phyloP scores from a whole-genome alignment of 371 early-diverging fungal genomes.

The Actinomucor elegans region DNA sequence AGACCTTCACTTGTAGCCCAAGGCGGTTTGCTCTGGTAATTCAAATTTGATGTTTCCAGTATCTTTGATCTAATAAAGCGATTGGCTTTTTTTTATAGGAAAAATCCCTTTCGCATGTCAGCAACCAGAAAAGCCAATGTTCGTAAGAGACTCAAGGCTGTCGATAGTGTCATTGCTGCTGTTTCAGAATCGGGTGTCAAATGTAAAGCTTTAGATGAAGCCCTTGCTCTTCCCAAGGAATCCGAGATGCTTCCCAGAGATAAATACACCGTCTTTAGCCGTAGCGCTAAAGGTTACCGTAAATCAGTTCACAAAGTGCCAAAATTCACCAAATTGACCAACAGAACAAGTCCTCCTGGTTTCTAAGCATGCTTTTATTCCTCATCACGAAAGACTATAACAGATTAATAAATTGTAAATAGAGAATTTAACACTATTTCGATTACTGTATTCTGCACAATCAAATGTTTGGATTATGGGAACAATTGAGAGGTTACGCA shows the following conservation, averaged over 20 bases:
- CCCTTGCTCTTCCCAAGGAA: constrained; percentile 78
- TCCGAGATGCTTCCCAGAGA: constrained; percentile 84
- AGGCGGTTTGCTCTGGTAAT: constrained; percentile 73
- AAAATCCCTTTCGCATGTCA: constrained; percentile 83
- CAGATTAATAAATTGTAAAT: not conserved
- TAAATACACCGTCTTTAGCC: constrained; percentile 93
- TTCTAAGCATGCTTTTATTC: constrained; percentile 47
- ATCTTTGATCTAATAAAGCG: no score
- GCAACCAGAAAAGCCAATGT: constrained; percentile 92
- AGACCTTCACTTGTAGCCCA: constrained; percentile 64
- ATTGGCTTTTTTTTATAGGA: constrained; percentile 53
- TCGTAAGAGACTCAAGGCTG: constrained; percentile 87
- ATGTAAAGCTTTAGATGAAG: constrained; percentile 81
- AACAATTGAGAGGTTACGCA: no score
- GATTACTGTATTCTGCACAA: no score
- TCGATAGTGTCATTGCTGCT: constrained; percentile 86
- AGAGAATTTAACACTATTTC: no score
- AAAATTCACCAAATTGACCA: constrained; percentile 89
- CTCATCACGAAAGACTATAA: not conserved
- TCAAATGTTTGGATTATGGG: no score
- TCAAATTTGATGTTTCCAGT: not conserved
- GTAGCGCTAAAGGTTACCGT: constrained; percentile 77
- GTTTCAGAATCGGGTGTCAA: constrained; percentile 86
- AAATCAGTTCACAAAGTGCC: constrained; percentile 96
- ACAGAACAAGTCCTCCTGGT: constrained; percentile 79